Conservation (phyloP, 371 early-diverging fungal species). For the Dipsacomyces acuminosporus region DNA sequence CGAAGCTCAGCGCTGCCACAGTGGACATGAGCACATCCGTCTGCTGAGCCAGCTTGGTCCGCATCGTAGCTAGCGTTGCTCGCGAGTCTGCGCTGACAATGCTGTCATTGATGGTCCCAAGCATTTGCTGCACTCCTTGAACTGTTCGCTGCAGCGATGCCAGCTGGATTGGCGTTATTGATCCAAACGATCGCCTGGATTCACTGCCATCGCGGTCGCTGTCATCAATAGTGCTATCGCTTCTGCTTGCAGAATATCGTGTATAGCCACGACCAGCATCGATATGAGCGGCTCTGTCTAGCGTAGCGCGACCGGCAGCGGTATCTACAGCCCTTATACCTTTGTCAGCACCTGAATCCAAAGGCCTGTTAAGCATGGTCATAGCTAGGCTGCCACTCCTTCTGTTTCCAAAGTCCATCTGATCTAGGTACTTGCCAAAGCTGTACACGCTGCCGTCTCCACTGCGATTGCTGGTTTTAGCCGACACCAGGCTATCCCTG, state of each 20-base stretch:
- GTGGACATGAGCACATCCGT: conserved; percentile 44
- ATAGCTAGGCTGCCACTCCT: neutral
- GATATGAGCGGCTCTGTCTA: too few species aligned
- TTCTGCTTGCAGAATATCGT: neutral
- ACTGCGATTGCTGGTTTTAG: neutral
- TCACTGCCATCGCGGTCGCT: neutral
- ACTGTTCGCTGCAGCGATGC: conserved; percentile 42
- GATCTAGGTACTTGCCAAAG: neutral
- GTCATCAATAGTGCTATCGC: neutral
- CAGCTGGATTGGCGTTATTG: conserved; percentile 28
- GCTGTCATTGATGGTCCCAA: conserved; percentile 37
- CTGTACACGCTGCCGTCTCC: neutral
- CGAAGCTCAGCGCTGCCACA: conserved; percentile 38
- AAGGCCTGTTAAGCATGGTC: neutral
- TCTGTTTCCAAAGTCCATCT: neutral
- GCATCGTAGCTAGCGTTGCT: conserved; percentile 25
- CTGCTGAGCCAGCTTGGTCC: conserved; percentile 34
- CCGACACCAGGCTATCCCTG: neutral
- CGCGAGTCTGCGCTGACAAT: conserved; percentile 28
- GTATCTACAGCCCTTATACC: too few species aligned
- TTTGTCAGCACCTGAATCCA: too few species aligned
- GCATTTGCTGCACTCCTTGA: conserved; percentile 42
- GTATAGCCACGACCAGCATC: neutral
- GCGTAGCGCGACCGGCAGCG: too few species aligned
- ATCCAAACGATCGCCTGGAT: neutral